Base-by-base conservation (phyloP, 257 asterid genomes). In the Craterostigma plantagineum region DNA sequence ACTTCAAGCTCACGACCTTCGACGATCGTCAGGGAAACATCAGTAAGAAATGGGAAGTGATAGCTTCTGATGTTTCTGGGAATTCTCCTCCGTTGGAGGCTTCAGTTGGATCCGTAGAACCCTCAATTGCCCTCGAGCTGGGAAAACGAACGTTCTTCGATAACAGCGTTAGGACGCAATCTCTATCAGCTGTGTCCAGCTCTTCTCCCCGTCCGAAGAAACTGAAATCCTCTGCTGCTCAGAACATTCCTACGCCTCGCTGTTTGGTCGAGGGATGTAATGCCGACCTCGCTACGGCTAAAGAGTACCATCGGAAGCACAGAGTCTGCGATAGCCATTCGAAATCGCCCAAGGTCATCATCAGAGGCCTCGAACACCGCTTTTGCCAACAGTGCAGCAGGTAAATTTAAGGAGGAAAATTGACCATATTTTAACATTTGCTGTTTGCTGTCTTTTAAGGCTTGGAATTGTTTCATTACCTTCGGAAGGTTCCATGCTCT, bases 371-470 rank as follows among this genome's bases (percentile, higher is more conserved):
- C 23, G 93, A 73, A 13, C 92, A 85, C 16, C 86, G 98, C 11
- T 87, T 87, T 60, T 87, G 98, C 65, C 98, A 87, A 39, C 98
- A 87, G 60, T 87, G 98, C 71, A 87, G 98, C 79, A 79, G 98
- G 95, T 87, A 49, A 35, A n/a, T 35, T 16, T 45, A 23, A 14
- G 18, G 16, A 10, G 38, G 11, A 46, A n/a, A 7, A 42, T 14
- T 2, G 30, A 36, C 38, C 44, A 8, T 1, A 10, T 9, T 36
- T 36, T n/a, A n/a, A 23, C 41, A 14, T 15, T 18, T 48, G 43
- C 49, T n/a, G 18, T 44, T 33, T 34, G 34, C 16, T 12, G 12
- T 42, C 41, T 30, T 43, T 42, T 49, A 9, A 11, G n/a, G n/a
- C 14, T 42, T 8, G 38, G 14, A 50, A 47, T 33, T 40, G n/a